Base-by-base conservation (phyloP, 768 basidiomycete species). In the Pleurotus citrinopileatus region DNA sequence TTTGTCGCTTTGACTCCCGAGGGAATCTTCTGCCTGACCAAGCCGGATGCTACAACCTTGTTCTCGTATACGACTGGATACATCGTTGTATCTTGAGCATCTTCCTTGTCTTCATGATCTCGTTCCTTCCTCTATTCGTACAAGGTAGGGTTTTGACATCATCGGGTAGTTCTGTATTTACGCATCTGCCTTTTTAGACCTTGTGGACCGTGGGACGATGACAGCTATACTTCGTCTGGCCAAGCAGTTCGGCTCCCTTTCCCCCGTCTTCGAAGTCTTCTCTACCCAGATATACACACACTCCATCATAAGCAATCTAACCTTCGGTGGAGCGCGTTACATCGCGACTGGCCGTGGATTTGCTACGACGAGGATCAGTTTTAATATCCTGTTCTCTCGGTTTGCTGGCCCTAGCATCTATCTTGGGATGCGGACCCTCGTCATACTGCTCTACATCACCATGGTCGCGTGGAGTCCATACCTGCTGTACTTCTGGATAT, bases 261-360 rank as follows among this genome's bases (percentile, higher is more conserved):
- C 97, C 1, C 94, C 94, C 1, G 82, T 95, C 43, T 99, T 99
- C 69, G 97, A 99, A 68, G 89, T 99, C 57, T 99, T 98, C 74
- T 89, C 92, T 13, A 99, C 97, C 1, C 96, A 98, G 70, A 98
- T 99, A 63, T 95, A 93, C 68, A 94, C 94, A 40, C 93, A 98
- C 66, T 98, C 97, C 25, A 98, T 99, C 70, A 76, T 97, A 58
- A 96, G 87, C 71, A 96, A 99, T 71, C 73, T 99, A 73, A 96
- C 92, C 3, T 98, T 97, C 56, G 97, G 97, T 70, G 97, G 97
- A 46, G 97, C 97, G 40, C 84, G 97, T 48, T 99, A 98, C 72
- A 99, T 99, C 59, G 94, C 97, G 12, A 99, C 96, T 19, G 97
- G 97, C 42, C 91, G 97, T 81, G 97, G 97, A 36, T 99, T 99